Evolutionary conservation across 768 basidiomycete species (phyloP), one percentile per base, ranked within the genome.

Genomic region (Lactarius akahatsu): DNA sequence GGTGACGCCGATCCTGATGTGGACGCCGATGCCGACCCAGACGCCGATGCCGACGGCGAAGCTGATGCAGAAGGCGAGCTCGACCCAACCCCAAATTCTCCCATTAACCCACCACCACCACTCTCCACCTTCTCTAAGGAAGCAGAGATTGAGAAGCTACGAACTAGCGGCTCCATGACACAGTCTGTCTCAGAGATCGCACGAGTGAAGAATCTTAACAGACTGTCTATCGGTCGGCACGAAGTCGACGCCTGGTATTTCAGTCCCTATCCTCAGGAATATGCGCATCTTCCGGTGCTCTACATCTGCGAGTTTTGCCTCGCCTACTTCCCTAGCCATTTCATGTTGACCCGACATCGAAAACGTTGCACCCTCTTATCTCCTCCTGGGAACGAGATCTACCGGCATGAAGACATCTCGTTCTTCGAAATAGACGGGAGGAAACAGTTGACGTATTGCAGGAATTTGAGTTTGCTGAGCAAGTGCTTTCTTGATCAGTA

Each of bases 171-270:
- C 13, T 98, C 95, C 36, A 98, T 99, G 96, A 98, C 97, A 4
- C 97, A 99, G 78, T 94, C 93, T 57, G 92, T 98, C 67, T 96
- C 94, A 59, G 97, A 99, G 80, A 90, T 99, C 72, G 91, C 96
- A 20, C 89, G 97, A 61, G 97, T 99, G 73, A 98, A 98, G 82
- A 99, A 99, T 76, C 83, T 99, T 71, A 97, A 98, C 77, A 88
- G 92, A 65, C 84, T 99, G 34, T 94, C 96, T 76, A 98, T 99
- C 68, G 97, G 97, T 64, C 87, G 86, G 75, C 90, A 97, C 80
- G 94, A 97, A 78, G 93, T 99, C 71, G 97, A 99, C 72, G 90
- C 97, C n/a, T 99, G 97, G 97, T 99, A 99, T 78, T 98, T 98
- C 82, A 95, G 92, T 73, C 97, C 97, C 28, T 99, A 98, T 79